Percentiles rank a stretch among this genome's conserved stretches.
These are phyloP conservation scores for Microthyrium microscopicum DNA, from an alignment of 2,329 filamentous ascomycete genomes.

Conservation along the genomic window DNA sequence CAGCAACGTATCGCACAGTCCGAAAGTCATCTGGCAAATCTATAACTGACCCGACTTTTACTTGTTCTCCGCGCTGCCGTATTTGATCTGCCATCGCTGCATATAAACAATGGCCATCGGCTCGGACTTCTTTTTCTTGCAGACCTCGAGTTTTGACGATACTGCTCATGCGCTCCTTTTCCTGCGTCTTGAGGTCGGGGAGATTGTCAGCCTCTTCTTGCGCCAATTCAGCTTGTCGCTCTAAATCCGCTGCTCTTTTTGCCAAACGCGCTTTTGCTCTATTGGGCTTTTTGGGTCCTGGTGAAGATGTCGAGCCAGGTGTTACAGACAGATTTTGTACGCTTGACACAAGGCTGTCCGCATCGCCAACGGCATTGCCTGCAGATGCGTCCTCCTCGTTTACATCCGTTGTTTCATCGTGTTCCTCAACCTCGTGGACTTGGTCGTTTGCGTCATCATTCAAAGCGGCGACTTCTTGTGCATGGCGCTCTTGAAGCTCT, in stretches of 20 bases:
- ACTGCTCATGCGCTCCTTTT: conserved; percentile 43
- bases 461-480: conserved; percentile 30
- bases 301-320: neutral
- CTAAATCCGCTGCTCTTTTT: conserved; percentile 70
- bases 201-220: conserved; percentile 49
- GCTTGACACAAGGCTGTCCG: conserved; percentile 8
- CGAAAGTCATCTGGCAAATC: conserved; percentile 37
- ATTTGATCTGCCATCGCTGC: conserved; percentile 81
- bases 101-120: conserved; percentile 92
- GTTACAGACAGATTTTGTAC: no score
- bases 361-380: neutral
- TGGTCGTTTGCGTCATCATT: conserved; percentile 17
- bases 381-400: neutral
- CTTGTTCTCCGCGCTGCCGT: conserved; percentile 21
- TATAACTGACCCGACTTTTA: conserved; percentile 6
- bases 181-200: conserved; percentile 21
- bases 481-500: conserved; percentile 38
- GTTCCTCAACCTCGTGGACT: conserved; percentile 7
- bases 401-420: neutral
- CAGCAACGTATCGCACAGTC: conserved; percentile 51
- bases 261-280: conserved; percentile 83
- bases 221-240: conserved; percentile 50
- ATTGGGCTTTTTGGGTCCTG: conserved; percentile 42
- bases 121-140: conserved; percentile 60
- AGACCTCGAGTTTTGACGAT: conserved; percentile 49